Conservation (phyloP, 805 yeast genomes). For the Ogataea degrootiae region DNA sequence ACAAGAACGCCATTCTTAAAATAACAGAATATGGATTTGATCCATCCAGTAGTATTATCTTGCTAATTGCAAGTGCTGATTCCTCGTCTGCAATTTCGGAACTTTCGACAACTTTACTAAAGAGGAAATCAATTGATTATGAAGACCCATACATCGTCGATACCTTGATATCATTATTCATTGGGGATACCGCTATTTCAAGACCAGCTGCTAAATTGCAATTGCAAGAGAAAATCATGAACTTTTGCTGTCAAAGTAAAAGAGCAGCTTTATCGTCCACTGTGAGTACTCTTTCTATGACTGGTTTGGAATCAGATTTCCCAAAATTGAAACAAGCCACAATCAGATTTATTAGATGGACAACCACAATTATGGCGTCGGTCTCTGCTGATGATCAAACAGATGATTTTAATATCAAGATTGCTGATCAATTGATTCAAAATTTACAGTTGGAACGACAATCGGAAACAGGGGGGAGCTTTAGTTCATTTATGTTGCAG, state of each 20-base stretch:
- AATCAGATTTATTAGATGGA: conserved; percentile 62
- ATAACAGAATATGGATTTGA: conserved; percentile 40
- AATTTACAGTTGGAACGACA: conserved; percentile 32
- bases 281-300: conserved; percentile 46
- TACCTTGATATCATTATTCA: conserved; percentile 42
- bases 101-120: conserved; percentile 44
- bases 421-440: conserved; percentile 50
- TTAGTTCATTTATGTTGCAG: conserved; percentile 33
- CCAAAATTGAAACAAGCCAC: conserved; percentile 51
- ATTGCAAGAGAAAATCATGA: conserved; percentile 54
- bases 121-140: conserved; percentile 46
- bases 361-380: conserved; percentile 28
- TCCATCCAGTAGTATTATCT: conserved; percentile 32
- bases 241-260: conserved; percentile 47
- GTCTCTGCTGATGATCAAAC: conserved; percentile 5
- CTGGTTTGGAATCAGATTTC: conserved; percentile 57
- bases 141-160: conserved; percentile 44
- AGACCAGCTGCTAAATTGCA: conserved; percentile 50
- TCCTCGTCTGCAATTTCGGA: conserved; percentile 51
- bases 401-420: conserved; percentile 35
- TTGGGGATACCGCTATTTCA: conserved; percentile 40
- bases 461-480: conserved; percentile 29
- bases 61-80: conserved; percentile 63
- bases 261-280: conserved; percentile 38
- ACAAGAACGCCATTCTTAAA: conserved; percentile 38